Evolutionary conservation across 2,329 filamentous ascomycete genomes (phyloP).

Genomic region (Neospermospora avenae): DNA sequence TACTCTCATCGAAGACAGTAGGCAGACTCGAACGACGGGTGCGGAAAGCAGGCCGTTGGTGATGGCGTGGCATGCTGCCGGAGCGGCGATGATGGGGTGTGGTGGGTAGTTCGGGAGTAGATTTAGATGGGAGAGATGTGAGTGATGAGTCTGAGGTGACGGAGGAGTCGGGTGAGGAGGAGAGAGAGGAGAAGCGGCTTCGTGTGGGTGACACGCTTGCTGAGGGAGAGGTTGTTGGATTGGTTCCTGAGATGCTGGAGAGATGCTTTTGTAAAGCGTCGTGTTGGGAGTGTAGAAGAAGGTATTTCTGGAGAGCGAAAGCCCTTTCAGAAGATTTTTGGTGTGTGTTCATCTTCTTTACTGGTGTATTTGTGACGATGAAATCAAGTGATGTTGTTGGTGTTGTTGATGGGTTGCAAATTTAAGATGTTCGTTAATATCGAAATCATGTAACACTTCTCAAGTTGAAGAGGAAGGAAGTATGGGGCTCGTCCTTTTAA

Average conservation of each 20-base stretch:
- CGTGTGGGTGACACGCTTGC: constrained; percentile 10
- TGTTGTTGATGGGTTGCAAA: not conserved
- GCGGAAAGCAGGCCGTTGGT: constrained; percentile 10
- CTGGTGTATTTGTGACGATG: not conserved
- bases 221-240: constrained; percentile 9
- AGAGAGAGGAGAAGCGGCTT: constrained; percentile 21
- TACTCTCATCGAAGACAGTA: constrained; percentile 25
- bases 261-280: constrained; percentile 36
- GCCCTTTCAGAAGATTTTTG: constrained; percentile 31
- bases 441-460: not conserved
- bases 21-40: constrained; percentile 26
- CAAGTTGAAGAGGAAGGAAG: not conserved
- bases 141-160: constrained; percentile 9
- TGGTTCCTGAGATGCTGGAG: constrained; percentile 22
- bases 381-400: not conserved
- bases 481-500: not conserved
- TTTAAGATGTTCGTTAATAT: not conserved
- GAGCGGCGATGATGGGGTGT: constrained; percentile 16
- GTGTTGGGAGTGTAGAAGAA: constrained; percentile 36
- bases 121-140: not conserved
- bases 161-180: constrained; percentile 22
- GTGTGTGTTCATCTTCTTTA: constrained; percentile 15
- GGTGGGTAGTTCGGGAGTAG: no score
- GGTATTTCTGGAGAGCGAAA: constrained; percentile 37
- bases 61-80: constrained; percentile 9